A percentile compares a stretch with the other conserved stretches of the same genome.
These are phyloP conservation scores for Mortierella sp. DNA, from an alignment of 371 early-diverging fungal genomes.

Conservation along the genomic window DNA sequence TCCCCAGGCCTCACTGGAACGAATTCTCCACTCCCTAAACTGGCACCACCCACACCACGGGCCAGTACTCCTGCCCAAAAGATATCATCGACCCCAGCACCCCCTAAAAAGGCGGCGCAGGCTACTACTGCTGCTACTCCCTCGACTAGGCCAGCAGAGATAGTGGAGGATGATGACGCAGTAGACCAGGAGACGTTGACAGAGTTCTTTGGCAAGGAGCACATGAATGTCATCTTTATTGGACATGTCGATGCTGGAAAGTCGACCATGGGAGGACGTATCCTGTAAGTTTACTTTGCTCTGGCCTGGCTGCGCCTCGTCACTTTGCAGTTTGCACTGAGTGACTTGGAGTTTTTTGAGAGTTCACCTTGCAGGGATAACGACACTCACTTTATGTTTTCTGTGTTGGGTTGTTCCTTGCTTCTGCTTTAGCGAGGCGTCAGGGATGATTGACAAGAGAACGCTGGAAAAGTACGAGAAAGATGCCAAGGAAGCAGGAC, in stretches of 20 bases:
- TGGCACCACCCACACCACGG: constrained; percentile 26
- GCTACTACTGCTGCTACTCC: constrained; percentile 16
- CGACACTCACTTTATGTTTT: not conserved
- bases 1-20: not conserved
- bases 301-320: too few relatives aligned
- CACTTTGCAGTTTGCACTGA: not conserved
- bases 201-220: constrained; percentile 88
- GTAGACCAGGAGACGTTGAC: constrained; percentile 71
- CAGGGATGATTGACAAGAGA: constrained; percentile 99
- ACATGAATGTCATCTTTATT: constrained; percentile 97
- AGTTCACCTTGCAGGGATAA: not conserved
- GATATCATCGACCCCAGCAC: constrained; percentile 18
- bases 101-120: constrained; percentile 16
- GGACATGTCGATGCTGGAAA: constrained; percentile 99
- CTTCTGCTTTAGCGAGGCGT: constrained; percentile 61
- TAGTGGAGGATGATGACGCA: constrained; percentile 58
- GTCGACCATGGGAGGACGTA: constrained; percentile 99
- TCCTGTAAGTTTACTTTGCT: constrained; percentile 71
- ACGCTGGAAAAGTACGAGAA: constrained; percentile 99
- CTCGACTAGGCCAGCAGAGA: too few relatives aligned
- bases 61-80: constrained; percentile 20
- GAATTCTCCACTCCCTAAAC: constrained; percentile 10
- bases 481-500: constrained; percentile 95
- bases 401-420: not conserved
- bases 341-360: not conserved